These are phyloP conservation scores for Lasiosphaeriaceae sp. DNA, from an alignment of 495 filamentous ascomycete species.

Conservation along the genomic window DNA sequence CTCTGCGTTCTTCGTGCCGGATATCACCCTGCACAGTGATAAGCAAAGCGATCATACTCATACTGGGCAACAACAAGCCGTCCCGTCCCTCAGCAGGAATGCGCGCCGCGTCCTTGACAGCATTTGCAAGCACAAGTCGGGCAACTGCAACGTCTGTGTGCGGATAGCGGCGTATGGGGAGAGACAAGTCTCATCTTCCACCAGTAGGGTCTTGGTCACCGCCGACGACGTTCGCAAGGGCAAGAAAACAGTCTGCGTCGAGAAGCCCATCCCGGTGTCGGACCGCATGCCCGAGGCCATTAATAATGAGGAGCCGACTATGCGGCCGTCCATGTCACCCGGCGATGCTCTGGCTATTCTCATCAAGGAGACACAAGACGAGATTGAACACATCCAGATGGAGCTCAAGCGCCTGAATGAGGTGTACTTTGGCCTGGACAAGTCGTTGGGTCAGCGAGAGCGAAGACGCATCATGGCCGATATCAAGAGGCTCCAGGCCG, in stretches of 20 bases:
- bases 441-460: slow-evolving; percentile 59
- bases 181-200: slow-evolving; percentile 11
- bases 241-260: slow-evolving; percentile 57
- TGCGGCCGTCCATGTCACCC: slow-evolving; percentile 73
- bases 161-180: slow-evolving; percentile 48
- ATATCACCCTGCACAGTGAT: slow-evolving; percentile 40
- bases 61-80: neutral
- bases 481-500: slow-evolving; percentile 59
- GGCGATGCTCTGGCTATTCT: slow-evolving; percentile 73
- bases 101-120: slow-evolving; percentile 57
- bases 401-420: slow-evolving; percentile 55
- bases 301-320: slow-evolving; percentile 66
- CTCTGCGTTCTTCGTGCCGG: slow-evolving; percentile 64
- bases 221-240: slow-evolving; percentile 24
- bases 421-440: slow-evolving; percentile 64
- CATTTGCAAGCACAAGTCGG: slow-evolving; percentile 60
- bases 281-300: slow-evolving; percentile 47
- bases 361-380: slow-evolving; percentile 76
- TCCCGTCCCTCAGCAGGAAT: slow-evolving; percentile 42
- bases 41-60: slow-evolving; percentile 24
- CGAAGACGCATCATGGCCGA: slow-evolving; percentile 61
- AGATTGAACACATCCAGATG: slow-evolving; percentile 74
- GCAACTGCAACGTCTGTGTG: slow-evolving; percentile 72
- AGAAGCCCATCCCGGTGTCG: slow-evolving; percentile 68
- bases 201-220: slow-evolving; percentile 17